Conservation (phyloP, 306 rosid species). For the Phaseolus lunatus region DNA sequence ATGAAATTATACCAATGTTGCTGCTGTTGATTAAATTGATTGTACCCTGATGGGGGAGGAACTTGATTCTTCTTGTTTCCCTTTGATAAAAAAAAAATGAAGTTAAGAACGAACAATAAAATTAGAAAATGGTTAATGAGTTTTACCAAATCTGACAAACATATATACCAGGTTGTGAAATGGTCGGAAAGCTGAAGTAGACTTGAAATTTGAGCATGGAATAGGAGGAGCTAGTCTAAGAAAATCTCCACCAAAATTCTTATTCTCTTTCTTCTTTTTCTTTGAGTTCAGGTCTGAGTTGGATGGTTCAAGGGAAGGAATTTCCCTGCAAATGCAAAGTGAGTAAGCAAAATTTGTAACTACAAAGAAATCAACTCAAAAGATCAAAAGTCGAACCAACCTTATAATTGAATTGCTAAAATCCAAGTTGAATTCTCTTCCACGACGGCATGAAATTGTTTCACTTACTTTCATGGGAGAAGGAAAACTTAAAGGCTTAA, state of each 20-base stretch:
- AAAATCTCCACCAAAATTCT: neutral
- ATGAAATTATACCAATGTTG: neutral
- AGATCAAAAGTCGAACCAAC: slow-evolving; percentile 5
- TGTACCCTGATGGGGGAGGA: neutral
- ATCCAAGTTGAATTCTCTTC: slow-evolving; percentile 11
- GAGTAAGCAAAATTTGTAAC: neutral
- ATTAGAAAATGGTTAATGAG: slow-evolving; percentile 2
- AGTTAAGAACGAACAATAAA: neutral
- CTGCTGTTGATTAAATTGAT: neutral
- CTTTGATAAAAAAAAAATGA: neutral
- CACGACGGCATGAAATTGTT: neutral
- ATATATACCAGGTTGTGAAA: neutral
- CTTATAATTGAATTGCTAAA: slow-evolving; percentile 4
- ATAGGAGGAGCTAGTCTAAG: neutral
- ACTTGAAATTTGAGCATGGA: neutral
- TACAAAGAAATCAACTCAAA: neutral
- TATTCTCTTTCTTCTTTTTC: neutral
- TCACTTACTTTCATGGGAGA: neutral
- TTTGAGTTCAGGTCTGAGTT: neutral
- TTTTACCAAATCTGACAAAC: neutral
- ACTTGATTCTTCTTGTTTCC: neutral
- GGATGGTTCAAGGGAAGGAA: slow-evolving; percentile 9
- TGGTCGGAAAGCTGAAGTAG: neutral
- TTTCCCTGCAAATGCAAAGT: neutral
- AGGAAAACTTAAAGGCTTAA: neutral